Evolutionary conservation across 805 yeast species (phyloP).

Genomic region (Pichia pseudocactophila): DNA sequence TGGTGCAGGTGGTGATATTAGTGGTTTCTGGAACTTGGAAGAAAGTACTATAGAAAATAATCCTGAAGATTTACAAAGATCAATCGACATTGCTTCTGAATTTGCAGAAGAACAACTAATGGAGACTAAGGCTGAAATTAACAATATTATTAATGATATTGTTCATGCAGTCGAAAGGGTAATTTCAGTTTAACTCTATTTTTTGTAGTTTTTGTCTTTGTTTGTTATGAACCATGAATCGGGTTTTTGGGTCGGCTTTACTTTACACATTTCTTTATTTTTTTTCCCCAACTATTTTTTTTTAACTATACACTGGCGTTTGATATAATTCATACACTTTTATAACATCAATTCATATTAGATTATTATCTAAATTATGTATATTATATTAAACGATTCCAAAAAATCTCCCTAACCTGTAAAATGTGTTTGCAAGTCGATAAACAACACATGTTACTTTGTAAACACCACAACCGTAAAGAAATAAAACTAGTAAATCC

Average conservation of each 20-base stretch:
- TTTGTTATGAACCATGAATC: background rate
- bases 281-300: background rate
- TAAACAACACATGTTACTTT: background rate
- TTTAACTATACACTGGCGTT: background rate
- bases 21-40: slow-evolving; percentile 47
- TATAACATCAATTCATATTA: background rate
- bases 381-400: background rate
- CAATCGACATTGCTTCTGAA: slow-evolving; percentile 17
- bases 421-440: background rate
- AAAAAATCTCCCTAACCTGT: background rate
- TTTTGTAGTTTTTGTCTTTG: background rate
- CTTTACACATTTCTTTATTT: background rate
- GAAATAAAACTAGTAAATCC: background rate
- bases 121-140: slow-evolving; percentile 17
- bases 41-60: slow-evolving; percentile 4
- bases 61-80: slow-evolving; percentile 14
- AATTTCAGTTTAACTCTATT: slow-evolving; percentile 2
- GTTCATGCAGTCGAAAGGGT: slow-evolving; percentile 12
- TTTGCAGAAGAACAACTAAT: slow-evolving; percentile 16
- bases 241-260: background rate
- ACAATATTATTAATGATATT: slow-evolving; percentile 16
- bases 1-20: slow-evolving; percentile 70
- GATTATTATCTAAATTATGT: background rate
- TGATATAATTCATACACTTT: background rate
- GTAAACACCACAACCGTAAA: background rate